Base-by-base conservation (phyloP, 805 yeast species). In the Yarrowia sp. region DNA sequence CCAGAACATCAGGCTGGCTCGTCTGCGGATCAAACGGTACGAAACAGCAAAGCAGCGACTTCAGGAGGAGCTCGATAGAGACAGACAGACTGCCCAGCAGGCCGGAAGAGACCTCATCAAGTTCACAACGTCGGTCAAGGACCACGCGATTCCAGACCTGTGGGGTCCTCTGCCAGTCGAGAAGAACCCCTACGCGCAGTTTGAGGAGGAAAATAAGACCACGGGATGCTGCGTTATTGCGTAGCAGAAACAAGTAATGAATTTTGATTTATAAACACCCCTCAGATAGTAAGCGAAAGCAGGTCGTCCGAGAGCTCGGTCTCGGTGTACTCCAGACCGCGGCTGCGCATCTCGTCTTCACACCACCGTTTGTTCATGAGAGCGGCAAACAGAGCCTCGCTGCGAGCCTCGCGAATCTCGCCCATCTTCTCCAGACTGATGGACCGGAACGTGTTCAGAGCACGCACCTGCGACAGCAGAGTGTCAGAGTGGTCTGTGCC, bases 391-490 rank as follows among this genome's bases (percentile, higher is more conserved):
- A 44, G 16, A 18, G 51, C 51, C 24, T 44, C 51, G 22, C 51
- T 44, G 7, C 51, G 35, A 27, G 35, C 25, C 13, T 29, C 51
- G 2, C 51, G 24, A 19, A 44, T 44, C 51, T 44, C 35, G 6
- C 51, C 51, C 51, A 44, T 44, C n/a, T 44, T 44, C n/a, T 44
- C 51, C 16, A 44, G 35, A 44, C 51, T 44, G 16, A 44, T 44
- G 16, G 51, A 44, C 25, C 51, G 51, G 19, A 44, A 44, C 25
- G 18, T 18, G 51, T 44, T 27, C 18, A 44, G 51, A 14, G 51
- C 51, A 1, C 51, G 22, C 2, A 44, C 51, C 35, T 44, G 51
- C 3, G 51, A 18, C 13, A 44, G 22, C 2, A 29, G 51, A 4
- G 51, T 25, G 10, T 44, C 51, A 1, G 51, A 44, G 35, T 44